These are phyloP conservation scores for Metschnikowia kunwiensis DNA, from an alignment of 805 yeast genomes.

Conservation along the genomic window DNA sequence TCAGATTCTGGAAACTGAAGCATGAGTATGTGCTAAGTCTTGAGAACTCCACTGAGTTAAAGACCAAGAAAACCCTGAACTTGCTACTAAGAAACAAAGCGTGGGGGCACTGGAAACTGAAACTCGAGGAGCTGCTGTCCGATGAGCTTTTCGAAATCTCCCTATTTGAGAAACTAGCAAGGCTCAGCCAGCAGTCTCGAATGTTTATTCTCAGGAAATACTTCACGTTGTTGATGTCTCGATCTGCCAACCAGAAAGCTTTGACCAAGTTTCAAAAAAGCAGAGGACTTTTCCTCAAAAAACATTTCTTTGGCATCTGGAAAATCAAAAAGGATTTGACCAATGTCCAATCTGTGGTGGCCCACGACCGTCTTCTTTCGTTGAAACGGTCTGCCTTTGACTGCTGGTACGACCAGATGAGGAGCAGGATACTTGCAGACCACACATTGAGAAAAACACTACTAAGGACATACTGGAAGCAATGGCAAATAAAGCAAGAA, in stretches of 20 bases:
- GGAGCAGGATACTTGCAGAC: constrained; percentile 4
- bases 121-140: not conserved
- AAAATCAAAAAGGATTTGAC: not conserved
- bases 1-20: constrained; percentile 1
- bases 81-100: constrained; percentile 1
- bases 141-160: not conserved
- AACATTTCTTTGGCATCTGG: constrained; percentile 6
- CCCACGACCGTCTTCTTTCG: not conserved
- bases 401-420: constrained; percentile 7
- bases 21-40: not conserved
- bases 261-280: not conserved
- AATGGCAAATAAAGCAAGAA: constrained; percentile 17
- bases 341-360: not conserved
- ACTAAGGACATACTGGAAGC: constrained; percentile 2
- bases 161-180: constrained; percentile 5
- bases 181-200: not conserved
- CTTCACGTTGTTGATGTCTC: constrained; percentile 1
- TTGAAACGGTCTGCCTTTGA: constrained; percentile 4
- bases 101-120: constrained; percentile 5
- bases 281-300: constrained; percentile 1
- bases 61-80: not conserved
- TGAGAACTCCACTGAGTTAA: not conserved
- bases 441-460: not conserved
- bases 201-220: not conserved
- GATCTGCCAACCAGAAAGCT: not conserved